These are phyloP conservation scores for Leptographium galeiforme DNA, from an alignment of 2,329 filamentous ascomycete species.

Conservation along the genomic window DNA sequence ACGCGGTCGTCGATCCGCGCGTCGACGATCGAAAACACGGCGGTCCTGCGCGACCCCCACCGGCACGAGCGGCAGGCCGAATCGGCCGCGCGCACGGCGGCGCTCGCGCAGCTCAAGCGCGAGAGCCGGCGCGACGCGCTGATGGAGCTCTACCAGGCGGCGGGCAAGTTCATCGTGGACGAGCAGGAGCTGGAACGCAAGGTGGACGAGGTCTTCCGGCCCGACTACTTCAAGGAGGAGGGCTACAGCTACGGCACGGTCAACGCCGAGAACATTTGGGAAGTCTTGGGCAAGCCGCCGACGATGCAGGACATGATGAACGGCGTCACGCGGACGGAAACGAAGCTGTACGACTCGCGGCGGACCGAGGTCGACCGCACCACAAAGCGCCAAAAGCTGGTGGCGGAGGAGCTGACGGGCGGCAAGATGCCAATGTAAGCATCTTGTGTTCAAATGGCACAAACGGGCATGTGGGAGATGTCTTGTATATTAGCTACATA, in stretches of 20 bases:
- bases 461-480: not conserved
- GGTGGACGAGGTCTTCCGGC: constrained; percentile 65
- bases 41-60: constrained; percentile 46
- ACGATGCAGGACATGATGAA: constrained; percentile 32
- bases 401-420: constrained; percentile 46
- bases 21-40: constrained; percentile 32
- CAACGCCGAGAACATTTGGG: constrained; percentile 37
- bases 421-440: constrained; percentile 32
- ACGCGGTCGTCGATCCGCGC: constrained; percentile 54
- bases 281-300: constrained; percentile 30
- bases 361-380: constrained; percentile 30
- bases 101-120: constrained; percentile 35
- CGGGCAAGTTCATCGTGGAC: constrained; percentile 71
- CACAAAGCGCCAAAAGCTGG: constrained; percentile 35
- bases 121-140: constrained; percentile 55
- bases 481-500: constrained; percentile 1
- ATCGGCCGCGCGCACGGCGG: constrained; percentile 25
- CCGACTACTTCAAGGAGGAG: constrained; percentile 36
- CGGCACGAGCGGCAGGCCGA: constrained; percentile 41
- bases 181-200: constrained; percentile 62
- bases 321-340: constrained; percentile 17
- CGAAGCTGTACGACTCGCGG: constrained; percentile 22
- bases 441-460: not conserved
- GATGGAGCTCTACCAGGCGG: constrained; percentile 82
- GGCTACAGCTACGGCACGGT: constrained; percentile 19